Evolutionary conservation across 208 protist genomes (phyloP), one percentile per base, ranked within the genome.

Genomic region (Leishmania braziliensis): DNA sequence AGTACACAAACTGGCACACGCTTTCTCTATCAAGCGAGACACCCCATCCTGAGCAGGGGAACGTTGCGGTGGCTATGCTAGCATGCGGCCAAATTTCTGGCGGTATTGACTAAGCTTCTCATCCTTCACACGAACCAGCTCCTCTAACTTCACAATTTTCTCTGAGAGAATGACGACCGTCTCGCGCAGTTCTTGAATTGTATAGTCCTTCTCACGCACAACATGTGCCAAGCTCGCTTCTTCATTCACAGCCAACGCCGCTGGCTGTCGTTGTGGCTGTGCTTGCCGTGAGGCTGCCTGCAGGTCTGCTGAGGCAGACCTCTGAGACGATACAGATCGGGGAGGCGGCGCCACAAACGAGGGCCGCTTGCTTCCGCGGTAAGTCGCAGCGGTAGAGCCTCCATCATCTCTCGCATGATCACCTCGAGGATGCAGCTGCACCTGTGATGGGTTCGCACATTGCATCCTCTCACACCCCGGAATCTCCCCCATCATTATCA

Each of bases 81-180:
- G 83, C 75, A 79, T 81, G 23, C 84, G 85, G 16, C 93, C 92
- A 71, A 95, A 93, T 65, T 91, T 93, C 16, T 86, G 76, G 65
- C 94, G 88, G 79, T 96, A 97, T 62, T 90, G 89, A 50, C 80
- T 83, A 58, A 99, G 93, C 81, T 99, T 99, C 48, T 93, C 91
- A 81, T 99, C 98, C 88, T 99, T 99, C 26, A 99, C 87, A 26
- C 92, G 87, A 20, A 99, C 82, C 29, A 99, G 90, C 87, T 99
- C 95, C 85, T 99, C 98, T 39, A 99, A 78, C 86, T 99, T 99
- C 46, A 92, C 83, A 56, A 99, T 93, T 88, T 99, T 98, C 58
- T 96, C 88, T 48, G 94, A 96, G 16, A 99, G 86, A 82, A 98
- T 94, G 60, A 89, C 86, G 20, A 98, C 92, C 18, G 95, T 98